Evolutionary conservation across 768 basidiomycete genomes (phyloP).

Genomic region (Macrolepiota albuminosa): DNA sequence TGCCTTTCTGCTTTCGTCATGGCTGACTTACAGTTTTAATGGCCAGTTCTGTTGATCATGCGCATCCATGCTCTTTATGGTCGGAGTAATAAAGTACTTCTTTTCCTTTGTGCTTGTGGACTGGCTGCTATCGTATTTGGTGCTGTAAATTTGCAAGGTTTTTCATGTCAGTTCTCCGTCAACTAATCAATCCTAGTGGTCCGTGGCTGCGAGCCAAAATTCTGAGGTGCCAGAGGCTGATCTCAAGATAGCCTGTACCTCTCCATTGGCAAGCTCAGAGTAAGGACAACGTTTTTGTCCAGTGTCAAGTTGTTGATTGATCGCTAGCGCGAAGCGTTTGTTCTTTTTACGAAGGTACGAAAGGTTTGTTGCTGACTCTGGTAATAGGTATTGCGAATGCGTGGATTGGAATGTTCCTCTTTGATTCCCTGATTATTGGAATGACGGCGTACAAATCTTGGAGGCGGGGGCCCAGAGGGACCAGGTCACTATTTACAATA

Average conservation of each 20-base stretch:
- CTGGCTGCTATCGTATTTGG: slow-evolving; percentile 25
- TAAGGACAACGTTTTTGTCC: neutral
- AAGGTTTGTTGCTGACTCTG: neutral
- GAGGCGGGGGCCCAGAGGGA: slow-evolving; percentile 14
- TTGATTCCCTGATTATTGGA: slow-evolving; percentile 36
- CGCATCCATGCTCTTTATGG: slow-evolving; percentile 38
- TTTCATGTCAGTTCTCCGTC: neutral
- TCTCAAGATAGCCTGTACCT: neutral
- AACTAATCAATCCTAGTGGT: neutral
- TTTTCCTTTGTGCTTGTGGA: slow-evolving; percentile 20
- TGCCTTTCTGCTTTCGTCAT: neutral
- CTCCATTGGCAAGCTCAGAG: slow-evolving; percentile 1
- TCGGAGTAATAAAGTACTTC: slow-evolving; percentile 23
- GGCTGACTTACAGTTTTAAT: neutral
- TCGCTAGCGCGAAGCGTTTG: slow-evolving; percentile 16
- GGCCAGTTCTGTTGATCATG: slow-evolving; percentile 23
- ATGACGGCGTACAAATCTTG: slow-evolving; percentile 36
- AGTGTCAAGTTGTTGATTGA: neutral
- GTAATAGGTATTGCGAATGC: slow-evolving; percentile 28
- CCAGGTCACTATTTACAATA: slow-evolving; percentile 22
- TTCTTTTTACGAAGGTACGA: neutral
- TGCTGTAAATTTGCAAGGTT: slow-evolving; percentile 12
- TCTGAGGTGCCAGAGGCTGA: neutral
- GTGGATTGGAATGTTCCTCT: slow-evolving; percentile 34
- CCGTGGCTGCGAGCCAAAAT: neutral